Evolutionary conservation across 441 rosid genomes (phyloP).

Genomic region (Bocquillonia castaneifolia): DNA sequence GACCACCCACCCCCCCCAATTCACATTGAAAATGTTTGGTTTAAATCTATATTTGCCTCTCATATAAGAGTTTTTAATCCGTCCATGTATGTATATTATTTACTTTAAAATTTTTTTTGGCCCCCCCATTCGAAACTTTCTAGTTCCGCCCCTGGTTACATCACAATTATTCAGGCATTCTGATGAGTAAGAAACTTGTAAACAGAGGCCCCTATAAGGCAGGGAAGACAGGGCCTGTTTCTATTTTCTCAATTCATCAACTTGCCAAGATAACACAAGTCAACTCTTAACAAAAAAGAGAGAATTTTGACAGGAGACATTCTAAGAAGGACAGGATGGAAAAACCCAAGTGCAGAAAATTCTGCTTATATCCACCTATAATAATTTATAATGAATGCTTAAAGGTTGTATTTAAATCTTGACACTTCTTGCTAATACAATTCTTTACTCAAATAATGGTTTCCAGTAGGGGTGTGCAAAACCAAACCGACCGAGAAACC

Average conservation of each 20-base stretch:
- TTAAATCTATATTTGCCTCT: too few relatives aligned
- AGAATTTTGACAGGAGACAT: background rate
- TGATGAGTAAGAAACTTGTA: background rate
- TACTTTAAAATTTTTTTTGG: too few relatives aligned
- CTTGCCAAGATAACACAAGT: background rate
- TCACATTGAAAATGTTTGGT: too few relatives aligned
- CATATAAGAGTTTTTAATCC: too few relatives aligned
- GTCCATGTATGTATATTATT: too few relatives aligned
- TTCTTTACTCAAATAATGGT: background rate
- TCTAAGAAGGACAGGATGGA: background rate
- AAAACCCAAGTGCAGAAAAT: background rate
- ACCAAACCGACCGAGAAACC: too few relatives aligned
- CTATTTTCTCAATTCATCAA: too few relatives aligned
- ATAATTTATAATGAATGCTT: background rate
- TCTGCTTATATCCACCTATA: background rate
- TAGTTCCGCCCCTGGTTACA: too few relatives aligned
- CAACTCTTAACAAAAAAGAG: background rate
- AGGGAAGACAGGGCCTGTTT: background rate
- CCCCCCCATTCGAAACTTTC: too few relatives aligned
- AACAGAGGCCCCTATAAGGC: conserved; percentile 1
- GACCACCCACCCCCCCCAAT: too few relatives aligned
- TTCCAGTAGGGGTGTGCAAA: too few relatives aligned
- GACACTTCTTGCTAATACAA: background rate
- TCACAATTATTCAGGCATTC: background rate
- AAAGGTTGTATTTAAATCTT: background rate